Percentiles rank a stretch among this genome's conserved stretches.
Evolutionary conservation across 164 flowering plant species (phyloP).

Genomic region (Cinnamomum chago): DNA sequence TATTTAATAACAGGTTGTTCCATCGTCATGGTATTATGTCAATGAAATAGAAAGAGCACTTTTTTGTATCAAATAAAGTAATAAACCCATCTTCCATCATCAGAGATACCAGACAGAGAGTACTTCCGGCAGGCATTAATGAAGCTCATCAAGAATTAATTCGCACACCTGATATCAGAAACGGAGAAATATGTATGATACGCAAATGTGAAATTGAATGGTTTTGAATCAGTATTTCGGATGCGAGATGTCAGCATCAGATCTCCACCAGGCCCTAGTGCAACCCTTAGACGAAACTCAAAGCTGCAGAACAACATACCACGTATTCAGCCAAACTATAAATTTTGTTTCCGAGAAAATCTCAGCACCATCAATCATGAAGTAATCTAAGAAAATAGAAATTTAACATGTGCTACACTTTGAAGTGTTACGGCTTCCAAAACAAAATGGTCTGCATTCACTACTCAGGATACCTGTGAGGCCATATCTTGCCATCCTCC

Average conservation of each 20-base stretch:
- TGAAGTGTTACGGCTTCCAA: too few relatives aligned
- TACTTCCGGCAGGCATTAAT: background rate
- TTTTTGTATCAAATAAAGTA: too few relatives aligned
- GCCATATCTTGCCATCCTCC: constrained; percentile 80
- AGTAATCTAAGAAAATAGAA: too few relatives aligned
- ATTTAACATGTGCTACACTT: too few relatives aligned
- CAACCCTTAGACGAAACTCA: constrained; percentile 74
- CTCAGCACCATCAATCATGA: background rate
- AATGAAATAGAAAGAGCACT: too few relatives aligned
- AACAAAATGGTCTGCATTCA: too few relatives aligned
- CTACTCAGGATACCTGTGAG: constrained; percentile 57
- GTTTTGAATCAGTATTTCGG: constrained; percentile 73
- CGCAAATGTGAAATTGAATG: constrained; percentile 67
- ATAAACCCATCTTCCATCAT: too few relatives aligned
- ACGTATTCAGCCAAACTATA: background rate
- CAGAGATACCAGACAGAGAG: too few relatives aligned
- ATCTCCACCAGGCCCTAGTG: constrained; percentile 78
- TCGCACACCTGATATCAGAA: constrained; percentile 76
- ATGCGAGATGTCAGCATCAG: constrained; percentile 81
- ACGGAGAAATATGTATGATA: constrained; percentile 87
- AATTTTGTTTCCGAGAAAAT: background rate
- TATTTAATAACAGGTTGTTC: too few relatives aligned
- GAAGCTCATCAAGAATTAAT: background rate
- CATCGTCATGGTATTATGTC: too few relatives aligned
- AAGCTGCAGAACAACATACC: constrained; percentile 37